Base-by-base conservation (phyloP, 208 protist genomes). In the Strigomonas culicis region DNA sequence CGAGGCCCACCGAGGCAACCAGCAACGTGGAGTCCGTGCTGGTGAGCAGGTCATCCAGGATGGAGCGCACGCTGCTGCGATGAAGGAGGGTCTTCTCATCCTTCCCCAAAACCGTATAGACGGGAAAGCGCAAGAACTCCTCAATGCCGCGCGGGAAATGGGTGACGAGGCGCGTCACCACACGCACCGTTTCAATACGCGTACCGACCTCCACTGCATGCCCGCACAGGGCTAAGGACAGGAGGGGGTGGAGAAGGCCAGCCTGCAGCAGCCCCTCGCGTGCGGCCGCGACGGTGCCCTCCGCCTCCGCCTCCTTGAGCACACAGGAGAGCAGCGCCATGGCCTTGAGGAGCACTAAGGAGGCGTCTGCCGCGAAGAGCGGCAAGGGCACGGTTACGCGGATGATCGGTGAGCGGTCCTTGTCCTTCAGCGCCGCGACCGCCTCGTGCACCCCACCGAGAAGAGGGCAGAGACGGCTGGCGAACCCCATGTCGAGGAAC, bases 401-500 rank as follows among this genome's bases (percentile, higher is more conserved):
- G 34, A 15, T 25, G 22, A 32, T 39, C 22, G 2, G 50, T 36
- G 22, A 39, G 2, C 34, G 4, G 10, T 39, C 34, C 34, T 39
- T 39, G 34, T 39, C 34, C 34, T 39, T 39, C 34, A 39, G 34
- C 34, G 7, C 7, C 28, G 55, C 32, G 4, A 62, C 28, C 7
- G 24, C 25, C 31, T 62, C 57, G n/a, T 17, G 36, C 4, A 62
- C 36, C 1, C 3, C 57, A 2, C 63, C 74, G 36, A 96, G 69
- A 7, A 96, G 67, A 4, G 65, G 63, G 28, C 63, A 68, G 3
- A 96, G 59, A 4, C 78, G 75, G 21, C 69, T 52, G 8, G 80
- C 84, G 51, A 80, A 89, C 46, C 78, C 80, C 83, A 92, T 89
- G 56, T 91, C 79, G n/a, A 74, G 59, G 49, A 96, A 96, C 27